Percentiles rank a stretch among this genome's conserved stretches.
Conservation (phyloP, 208 protist genomes). For the Crithidia thermophila region DNA sequence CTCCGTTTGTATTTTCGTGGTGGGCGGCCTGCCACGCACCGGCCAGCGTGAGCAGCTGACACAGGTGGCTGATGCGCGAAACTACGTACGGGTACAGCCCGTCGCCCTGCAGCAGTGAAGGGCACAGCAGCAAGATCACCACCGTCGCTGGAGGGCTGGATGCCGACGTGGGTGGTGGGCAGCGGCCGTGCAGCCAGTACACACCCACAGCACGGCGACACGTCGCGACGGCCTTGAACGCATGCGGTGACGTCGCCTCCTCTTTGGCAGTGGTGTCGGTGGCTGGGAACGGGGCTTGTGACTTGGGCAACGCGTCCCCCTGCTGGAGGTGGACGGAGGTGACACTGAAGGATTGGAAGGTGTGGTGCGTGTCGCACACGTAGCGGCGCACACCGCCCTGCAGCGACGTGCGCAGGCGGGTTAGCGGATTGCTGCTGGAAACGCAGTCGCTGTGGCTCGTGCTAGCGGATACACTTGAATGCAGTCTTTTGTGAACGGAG, state of each 20-base stretch:
- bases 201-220: constrained; percentile 20
- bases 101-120: constrained; percentile 25
- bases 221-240: not conserved
- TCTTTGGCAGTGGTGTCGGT: too few species aligned
- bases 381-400: constrained; percentile 3
- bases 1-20: not conserved
- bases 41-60: constrained; percentile 20
- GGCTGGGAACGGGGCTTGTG: too few species aligned
- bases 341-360: constrained; percentile 9
- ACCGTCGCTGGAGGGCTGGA: not conserved
- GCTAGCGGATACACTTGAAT: too few species aligned
- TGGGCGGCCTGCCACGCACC: constrained; percentile 11
- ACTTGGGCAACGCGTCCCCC: not conserved
- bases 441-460: too few species aligned
- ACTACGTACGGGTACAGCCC: constrained; percentile 17
- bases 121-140: constrained; percentile 28
- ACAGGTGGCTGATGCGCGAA: constrained; percentile 18
- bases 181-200: constrained; percentile 28
- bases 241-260: too few species aligned
- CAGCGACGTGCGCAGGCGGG: not conserved
- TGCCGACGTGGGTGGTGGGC: not conserved
- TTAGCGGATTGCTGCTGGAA: not conserved
- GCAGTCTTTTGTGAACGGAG: too few species aligned
- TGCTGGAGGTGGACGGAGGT: not conserved
- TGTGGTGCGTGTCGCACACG: constrained; percentile 12